Base-by-base conservation (phyloP, 78 protist species). In the Dictyostelium capitatum region DNA sequence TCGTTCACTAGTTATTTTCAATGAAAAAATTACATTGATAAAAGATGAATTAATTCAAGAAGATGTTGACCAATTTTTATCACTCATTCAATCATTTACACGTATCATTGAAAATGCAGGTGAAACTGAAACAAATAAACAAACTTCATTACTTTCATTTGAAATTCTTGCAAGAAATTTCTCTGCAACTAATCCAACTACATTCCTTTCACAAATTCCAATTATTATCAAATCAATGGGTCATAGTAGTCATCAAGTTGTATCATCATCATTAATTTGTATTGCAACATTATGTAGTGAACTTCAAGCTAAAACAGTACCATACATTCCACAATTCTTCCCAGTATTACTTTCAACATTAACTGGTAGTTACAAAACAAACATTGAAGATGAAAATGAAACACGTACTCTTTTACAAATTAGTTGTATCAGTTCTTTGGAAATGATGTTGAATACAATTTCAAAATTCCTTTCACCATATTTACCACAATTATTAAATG, bases 321-420 rank as follows among this genome's bases (percentile, higher is more conserved):
- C 94, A 79, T 65, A 80, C 54, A 79, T 89, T 70, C 94, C 94
- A 72, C 94, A 89, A 47, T 89, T 89, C 80, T 80, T 89, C 92
- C 92, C 92, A 41, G 83, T 85, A 1, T 1, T 85, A 1, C 48
- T 85, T 12, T 59, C 54, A 30, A 85, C 92, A 4, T 41, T 85
- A 46, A 75, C 83, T 30, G 83, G 92, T 14, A 37, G 62, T 4
- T 75, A 59, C 54, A 75, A 72, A 51, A 46, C 69, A 2, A 75
- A 30, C 6, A 28, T n/a, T 7, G 30, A 28, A 19, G 80, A 48
- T 28, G 81, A 73, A 8, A 59, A 32, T 30, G 92, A 85, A 47
- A 74, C 92, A 23, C 51, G 92, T 28, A n/a, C 82, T 19, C 83
- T 85, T n/a, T 67, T 85, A 41, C 92, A 85, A 72, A 23, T 85